phyloP scores from a whole-genome alignment of 2,329 filamentous ascomycete genomes.

The Phaeosphaeriaceae sp. region DNA sequence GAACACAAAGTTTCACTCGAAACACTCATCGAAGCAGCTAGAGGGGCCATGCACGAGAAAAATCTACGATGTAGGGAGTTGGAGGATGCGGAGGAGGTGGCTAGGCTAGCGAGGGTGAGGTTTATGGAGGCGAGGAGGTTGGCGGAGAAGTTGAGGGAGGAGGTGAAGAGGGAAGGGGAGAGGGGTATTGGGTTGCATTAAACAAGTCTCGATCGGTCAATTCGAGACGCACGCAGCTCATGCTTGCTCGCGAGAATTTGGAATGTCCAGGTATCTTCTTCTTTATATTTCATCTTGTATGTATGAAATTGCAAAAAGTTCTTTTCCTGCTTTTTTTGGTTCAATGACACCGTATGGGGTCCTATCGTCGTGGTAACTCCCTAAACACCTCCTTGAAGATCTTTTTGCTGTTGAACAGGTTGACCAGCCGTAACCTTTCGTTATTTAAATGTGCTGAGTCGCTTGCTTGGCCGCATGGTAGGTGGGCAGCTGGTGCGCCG shows the following conservation, averaged over 20 bases:
- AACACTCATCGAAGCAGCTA: not conserved
- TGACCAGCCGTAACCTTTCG: slow-evolving; percentile 86
- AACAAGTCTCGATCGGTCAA: no score
- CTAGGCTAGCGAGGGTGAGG: slow-evolving; percentile 5
- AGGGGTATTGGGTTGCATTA: not conserved
- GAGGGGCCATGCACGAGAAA: slow-evolving; percentile 13
- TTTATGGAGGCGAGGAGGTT: slow-evolving; percentile 11
- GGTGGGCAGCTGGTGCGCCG: slow-evolving; percentile 84
- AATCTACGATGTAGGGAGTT: slow-evolving; percentile 11
- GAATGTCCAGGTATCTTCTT: no score
- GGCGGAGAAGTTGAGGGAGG: slow-evolving; percentile 7
- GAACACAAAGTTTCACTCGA: not conserved
- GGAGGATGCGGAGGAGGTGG: slow-evolving; percentile 3
- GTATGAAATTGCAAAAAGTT: not conserved
- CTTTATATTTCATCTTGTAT: no score
- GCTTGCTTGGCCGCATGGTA: slow-evolving; percentile 94
- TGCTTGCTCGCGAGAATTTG: not conserved
- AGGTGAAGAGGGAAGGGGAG: not conserved
- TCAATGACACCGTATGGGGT: not conserved
- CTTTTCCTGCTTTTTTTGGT: not conserved
- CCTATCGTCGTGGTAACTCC: slow-evolving; percentile 56
- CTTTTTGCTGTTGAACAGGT: slow-evolving; percentile 88
- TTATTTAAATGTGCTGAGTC: slow-evolving; percentile 95
- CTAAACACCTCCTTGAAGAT: slow-evolving; percentile 89
- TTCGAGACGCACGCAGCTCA: not conserved